Base-by-base conservation (phyloP, 805 yeast species). In the Kluyveromyces aestuarii region DNA sequence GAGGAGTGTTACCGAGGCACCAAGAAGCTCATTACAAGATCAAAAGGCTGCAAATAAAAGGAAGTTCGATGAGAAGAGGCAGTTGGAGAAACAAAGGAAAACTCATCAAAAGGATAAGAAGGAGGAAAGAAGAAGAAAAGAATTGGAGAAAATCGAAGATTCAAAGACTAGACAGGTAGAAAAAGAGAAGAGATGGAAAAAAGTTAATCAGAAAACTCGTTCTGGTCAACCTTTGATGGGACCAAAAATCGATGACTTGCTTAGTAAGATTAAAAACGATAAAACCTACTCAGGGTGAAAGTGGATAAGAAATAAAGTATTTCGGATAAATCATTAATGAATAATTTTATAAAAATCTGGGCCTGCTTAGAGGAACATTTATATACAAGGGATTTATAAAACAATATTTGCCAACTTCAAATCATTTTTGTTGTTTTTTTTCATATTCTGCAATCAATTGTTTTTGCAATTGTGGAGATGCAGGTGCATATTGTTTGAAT, bases 171-270 rank as follows among this genome's bases (percentile, higher is more conserved):
- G 70, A 51, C 72, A 65, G 59, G 70, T 59, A 40, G 61, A 63
- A 37, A 68, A 70, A 59, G 76, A 70, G 61, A 69, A 57, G 35
- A 76, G 74, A 55, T 70, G 74, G 27, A 72, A 75, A 50, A 62
- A 58, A 19, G 55, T 82, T 46, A 68, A 72, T 8, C 72, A 75
- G 50, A 81, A 72, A 52, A 90, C 96, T 1, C 72, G 73, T 57
- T 61, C 70, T 3, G 98, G 98, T 0, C 98, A 90, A 64, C 97
- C 97, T 2, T 67, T 79, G 41, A 87, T 90, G 91, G 96, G 88
- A 0, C 95, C 96, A 14, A 78, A 95, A 65, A 87, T 90, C 50
- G 82, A 80, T 48, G 78, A 80, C 56, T 70, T 90, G 41, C 72
- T 90, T 44, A 93, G 84, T 47, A 87, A 88, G 64, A 86, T 90